These are phyloP conservation scores for Neonectria magnoliae DNA, from an alignment of 2,329 filamentous ascomycete genomes.

Conservation along the genomic window DNA sequence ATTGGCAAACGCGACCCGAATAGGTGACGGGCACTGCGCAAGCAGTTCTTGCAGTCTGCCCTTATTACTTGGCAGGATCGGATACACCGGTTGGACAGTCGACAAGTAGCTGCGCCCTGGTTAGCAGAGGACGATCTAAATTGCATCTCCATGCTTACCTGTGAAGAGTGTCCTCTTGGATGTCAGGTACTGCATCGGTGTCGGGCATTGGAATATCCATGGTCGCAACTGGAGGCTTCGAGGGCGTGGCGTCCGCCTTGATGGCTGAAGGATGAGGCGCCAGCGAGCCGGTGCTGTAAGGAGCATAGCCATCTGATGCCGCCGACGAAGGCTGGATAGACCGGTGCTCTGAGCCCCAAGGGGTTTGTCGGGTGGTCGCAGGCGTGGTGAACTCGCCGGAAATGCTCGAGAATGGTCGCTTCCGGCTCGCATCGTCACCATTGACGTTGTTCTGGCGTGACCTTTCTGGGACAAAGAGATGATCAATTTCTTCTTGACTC, in stretches of 20 bases:
- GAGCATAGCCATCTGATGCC: constrained; percentile 45
- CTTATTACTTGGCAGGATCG: constrained; percentile 69
- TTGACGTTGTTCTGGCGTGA: constrained; percentile 45
- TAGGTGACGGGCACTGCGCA: constrained; percentile 61
- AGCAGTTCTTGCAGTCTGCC: constrained; percentile 65
- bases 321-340: constrained; percentile 54
- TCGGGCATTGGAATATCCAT: constrained; percentile 51
- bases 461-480: constrained; percentile 49
- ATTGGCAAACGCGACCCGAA: constrained; percentile 72
- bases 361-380: constrained; percentile 53
- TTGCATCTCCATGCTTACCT: constrained; percentile 48
- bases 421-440: constrained; percentile 48
- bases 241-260: constrained; percentile 50
- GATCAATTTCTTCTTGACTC: constrained; percentile 59
- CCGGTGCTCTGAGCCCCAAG: constrained; percentile 60
- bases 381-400: constrained; percentile 56
- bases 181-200: constrained; percentile 46
- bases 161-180: constrained; percentile 58
- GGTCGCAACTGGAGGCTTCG: constrained; percentile 47
- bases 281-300: constrained; percentile 53
- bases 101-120: constrained; percentile 64
- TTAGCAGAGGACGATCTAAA: constrained; percentile 20
- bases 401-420: constrained; percentile 61
- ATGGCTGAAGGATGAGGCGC: constrained; percentile 57
- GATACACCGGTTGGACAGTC: constrained; percentile 73